A percentile compares a stretch with the other conserved stretches of the same genome.
These are phyloP conservation scores for Zasmidium citrigriseum DNA, from an alignment of 2,329 filamentous ascomycete genomes.

Conservation along the genomic window DNA sequence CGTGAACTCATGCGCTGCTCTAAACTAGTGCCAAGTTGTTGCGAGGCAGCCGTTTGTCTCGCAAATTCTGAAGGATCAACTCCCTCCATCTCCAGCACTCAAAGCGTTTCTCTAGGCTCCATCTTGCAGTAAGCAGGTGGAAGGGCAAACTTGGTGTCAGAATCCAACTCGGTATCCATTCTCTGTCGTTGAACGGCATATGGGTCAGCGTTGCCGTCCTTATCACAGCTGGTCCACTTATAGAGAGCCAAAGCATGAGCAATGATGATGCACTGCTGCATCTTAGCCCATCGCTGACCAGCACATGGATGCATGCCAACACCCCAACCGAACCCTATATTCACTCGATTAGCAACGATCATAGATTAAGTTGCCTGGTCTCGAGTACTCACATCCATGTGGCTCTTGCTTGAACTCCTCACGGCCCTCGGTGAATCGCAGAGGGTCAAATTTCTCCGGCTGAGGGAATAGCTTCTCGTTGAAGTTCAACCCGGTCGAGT, in stretches of 20 bases:
- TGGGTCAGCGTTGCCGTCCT: neutral
- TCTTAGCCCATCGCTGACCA: slow-evolving; percentile 48
- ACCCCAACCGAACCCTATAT: slow-evolving; percentile 26
- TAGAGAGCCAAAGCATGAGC: slow-evolving; percentile 31
- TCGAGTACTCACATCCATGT: slow-evolving; percentile 17
- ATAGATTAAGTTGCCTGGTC: neutral
- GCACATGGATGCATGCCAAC: slow-evolving; percentile 43
- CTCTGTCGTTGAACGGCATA: neutral
- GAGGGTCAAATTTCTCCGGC: slow-evolving; percentile 21
- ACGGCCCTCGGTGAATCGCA: slow-evolving; percentile 20
- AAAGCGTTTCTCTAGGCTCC: neutral
- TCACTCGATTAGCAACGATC: too few relatives aligned
- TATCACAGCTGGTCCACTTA: slow-evolving; percentile 5
- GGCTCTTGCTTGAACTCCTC: slow-evolving; percentile 20
- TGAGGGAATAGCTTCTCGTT: slow-evolving; percentile 29
- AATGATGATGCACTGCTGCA: slow-evolving; percentile 51
- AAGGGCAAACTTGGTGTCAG: slow-evolving; percentile 2
- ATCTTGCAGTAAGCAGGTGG: slow-evolving; percentile 4
- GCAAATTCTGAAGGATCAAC: too few relatives aligned
- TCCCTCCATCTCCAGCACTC: too few relatives aligned
- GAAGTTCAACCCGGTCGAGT: slow-evolving; percentile 27
- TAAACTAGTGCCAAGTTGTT: too few relatives aligned
- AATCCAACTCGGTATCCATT: neutral
- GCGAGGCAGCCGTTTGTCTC: too few relatives aligned
- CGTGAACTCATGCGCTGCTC: too few relatives aligned